Conservation (phyloP, 2,329 filamentous ascomycete species). For the Thelonectria discophora region DNA sequence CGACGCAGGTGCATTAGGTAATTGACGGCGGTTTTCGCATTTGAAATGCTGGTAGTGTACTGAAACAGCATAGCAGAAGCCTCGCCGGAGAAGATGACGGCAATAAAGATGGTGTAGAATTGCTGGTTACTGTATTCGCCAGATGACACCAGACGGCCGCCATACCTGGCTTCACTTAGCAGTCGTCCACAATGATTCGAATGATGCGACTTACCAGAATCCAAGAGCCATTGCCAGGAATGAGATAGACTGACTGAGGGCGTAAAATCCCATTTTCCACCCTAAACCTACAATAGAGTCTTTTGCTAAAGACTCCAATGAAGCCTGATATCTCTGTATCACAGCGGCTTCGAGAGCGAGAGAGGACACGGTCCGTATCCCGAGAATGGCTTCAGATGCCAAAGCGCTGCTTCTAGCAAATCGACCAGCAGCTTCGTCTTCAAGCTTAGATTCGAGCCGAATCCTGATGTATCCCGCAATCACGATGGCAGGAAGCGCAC, state of each 20-base stretch:
- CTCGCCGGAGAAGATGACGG: constrained; percentile 57
- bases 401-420: constrained; percentile 58
- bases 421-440: constrained; percentile 53
- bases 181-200: not conserved
- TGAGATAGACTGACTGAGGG: constrained; percentile 52
- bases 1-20: constrained; percentile 56
- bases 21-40: constrained; percentile 57
- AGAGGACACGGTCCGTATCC: constrained; percentile 60
- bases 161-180: constrained; percentile 43
- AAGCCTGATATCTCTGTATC: constrained; percentile 46
- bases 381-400: constrained; percentile 59
- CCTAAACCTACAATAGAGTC: constrained; percentile 44
- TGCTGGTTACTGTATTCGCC: constrained; percentile 58
- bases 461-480: constrained; percentile 58
- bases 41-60: constrained; percentile 61
- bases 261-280: constrained; percentile 53
- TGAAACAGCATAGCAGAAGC: constrained; percentile 54
- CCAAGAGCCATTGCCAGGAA: constrained; percentile 51
- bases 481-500: constrained; percentile 57
- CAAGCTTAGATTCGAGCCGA: constrained; percentile 57
- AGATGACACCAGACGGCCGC: constrained; percentile 50
- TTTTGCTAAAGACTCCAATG: constrained; percentile 45
- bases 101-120: constrained; percentile 62
- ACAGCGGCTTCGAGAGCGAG: constrained; percentile 57
- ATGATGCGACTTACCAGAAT: constrained; percentile 48